These are phyloP conservation scores for Plectosphaerella plurivora DNA, from an alignment of 2,329 filamentous ascomycete species.

Conservation along the genomic window DNA sequence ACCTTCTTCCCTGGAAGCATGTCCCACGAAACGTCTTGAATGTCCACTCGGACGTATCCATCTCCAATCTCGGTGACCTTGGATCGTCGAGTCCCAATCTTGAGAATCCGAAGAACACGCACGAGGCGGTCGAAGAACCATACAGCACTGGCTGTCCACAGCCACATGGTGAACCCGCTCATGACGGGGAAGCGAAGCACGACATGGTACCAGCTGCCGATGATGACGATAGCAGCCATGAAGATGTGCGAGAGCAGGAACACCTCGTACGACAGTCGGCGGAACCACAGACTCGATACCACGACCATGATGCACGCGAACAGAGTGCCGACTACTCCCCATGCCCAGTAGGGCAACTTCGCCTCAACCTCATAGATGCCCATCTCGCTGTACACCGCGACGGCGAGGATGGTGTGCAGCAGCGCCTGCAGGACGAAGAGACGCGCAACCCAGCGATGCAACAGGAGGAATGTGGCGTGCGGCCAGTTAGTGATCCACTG, in stretches of 20 bases:
- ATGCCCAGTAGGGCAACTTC: constrained; percentile 29
- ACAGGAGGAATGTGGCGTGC: constrained; percentile 34
- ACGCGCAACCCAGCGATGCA: constrained; percentile 40
- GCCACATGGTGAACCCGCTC: constrained; percentile 42
- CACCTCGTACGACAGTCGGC: constrained; percentile 29
- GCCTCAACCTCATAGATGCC: constrained; percentile 20
- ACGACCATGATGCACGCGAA: constrained; percentile 19
- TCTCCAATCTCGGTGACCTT: constrained; percentile 27
- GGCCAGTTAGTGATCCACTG: constrained; percentile 37
- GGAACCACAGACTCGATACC: constrained; percentile 23
- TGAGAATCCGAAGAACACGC: constrained; percentile 30
- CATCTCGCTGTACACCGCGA: constrained; percentile 21
- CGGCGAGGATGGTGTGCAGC: constrained; percentile 31
- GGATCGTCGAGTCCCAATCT: constrained; percentile 29
- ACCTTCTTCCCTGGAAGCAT: constrained; percentile 26
- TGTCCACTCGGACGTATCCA: constrained; percentile 33
- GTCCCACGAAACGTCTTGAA: constrained; percentile 31
- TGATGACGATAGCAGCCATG: constrained; percentile 30
- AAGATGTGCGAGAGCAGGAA: constrained; percentile 36
- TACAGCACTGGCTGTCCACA: constrained; percentile 17
- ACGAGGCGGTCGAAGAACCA: constrained; percentile 38
- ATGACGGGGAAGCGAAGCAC: constrained; percentile 20
- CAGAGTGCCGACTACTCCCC: constrained; percentile 34
- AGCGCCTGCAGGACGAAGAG: constrained; percentile 33
- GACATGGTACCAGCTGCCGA: constrained; percentile 35